Base-by-base conservation (phyloP, 1,284 basidiomycete species). In the Apiotrichum akiyoshidainum region DNA sequence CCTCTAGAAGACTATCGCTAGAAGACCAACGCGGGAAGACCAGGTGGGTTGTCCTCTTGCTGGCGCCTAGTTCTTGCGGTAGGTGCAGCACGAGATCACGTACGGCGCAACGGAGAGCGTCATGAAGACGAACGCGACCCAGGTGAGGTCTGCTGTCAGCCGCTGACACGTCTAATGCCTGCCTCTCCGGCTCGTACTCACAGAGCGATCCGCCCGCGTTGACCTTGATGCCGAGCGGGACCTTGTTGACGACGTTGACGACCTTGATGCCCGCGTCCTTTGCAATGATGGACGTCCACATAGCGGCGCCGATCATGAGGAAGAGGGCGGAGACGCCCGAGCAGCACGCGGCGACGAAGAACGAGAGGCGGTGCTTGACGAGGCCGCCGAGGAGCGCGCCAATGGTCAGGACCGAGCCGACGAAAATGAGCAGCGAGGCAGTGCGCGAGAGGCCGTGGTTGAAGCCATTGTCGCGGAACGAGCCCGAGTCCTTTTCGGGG, bases 71-170 rank as follows among this genome's bases (percentile, higher is more conserved):
- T 46, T 34, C 57, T 68, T 66, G 55, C 73, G 65, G 65, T 68
- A 78, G 11, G 76, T 77, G 57, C 68, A 73, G 63, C 72, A 76
- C 44, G 75, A 72, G 45, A 78, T 68, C 31, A 73, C 68, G 69
- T 78, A 79, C 22, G 77, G 77, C n/a, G 70, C 41, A 46, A 74
- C 66, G 17, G 74, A 68, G 33, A 79, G 65, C 10, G 71, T 59
- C 53, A 72, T 67, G 40, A 74, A 60, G n/a, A 65, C 76, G 61
- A 78, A 78, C 16, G 74, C 66, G 11, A 76, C 76, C 78, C 78
- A 79, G 16, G 68, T 69, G 48, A 76, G 66, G 65, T 76, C 74
- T 75, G 59, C n/a, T 1, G 31, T 50, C 40, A 39, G 46, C 21
- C 22, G 31, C n/a, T 7, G 13, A 11, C 26, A 22, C 26, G 10